Base-by-base conservation (phyloP, 1,139 yeast species). In the Debaryomycetaceae sp. region DNA sequence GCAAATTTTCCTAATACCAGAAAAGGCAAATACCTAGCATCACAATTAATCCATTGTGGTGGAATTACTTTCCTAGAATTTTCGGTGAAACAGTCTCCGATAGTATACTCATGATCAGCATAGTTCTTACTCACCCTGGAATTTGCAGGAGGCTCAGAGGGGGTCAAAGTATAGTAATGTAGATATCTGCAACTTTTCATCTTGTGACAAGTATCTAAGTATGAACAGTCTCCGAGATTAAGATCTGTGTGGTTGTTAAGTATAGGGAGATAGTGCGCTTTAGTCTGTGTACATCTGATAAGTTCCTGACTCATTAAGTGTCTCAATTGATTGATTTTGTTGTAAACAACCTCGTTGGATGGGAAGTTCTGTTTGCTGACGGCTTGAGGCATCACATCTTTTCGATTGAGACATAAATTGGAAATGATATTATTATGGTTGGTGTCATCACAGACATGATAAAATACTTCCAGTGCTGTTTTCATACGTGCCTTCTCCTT, bases 171-270 rank as follows among this genome's bases (percentile, higher is more conserved):
- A 45, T 75, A 70, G 58, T 89, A 91, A 61, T 91, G 98, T 34
- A 87, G 71, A 57, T 86, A 91, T 24, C 95, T 71, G 60, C 97
- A 91, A 4, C 80, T 69, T 47, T 78, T 81, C 61, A 86, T 77
- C 59, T 89, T 88, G 62, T 87, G 96, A 54, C 98, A 91, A 1
- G 97, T 89, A 57, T 91, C 97, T 46, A 91, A 70, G 55, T 91
- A 91, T 4, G 96, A 89, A 55, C 98, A 91, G 59, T 91, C 97
- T 1, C 97, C 98, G n/a, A 87, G 60, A 17, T 71, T 63, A 1
- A 62, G 42, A 53, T 91, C 97, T 0, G 96, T 71, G 30, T 70
- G 67, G 26, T 53, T 52, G 34, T 70, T 74, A 34, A 80, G 60
- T 14, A 83, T 68, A 1, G 91, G 89, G 22, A 85, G 63, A 51